Conservation (phyloP, 1,139 yeast genomes). For the Blastobotrys serpentis region DNA sequence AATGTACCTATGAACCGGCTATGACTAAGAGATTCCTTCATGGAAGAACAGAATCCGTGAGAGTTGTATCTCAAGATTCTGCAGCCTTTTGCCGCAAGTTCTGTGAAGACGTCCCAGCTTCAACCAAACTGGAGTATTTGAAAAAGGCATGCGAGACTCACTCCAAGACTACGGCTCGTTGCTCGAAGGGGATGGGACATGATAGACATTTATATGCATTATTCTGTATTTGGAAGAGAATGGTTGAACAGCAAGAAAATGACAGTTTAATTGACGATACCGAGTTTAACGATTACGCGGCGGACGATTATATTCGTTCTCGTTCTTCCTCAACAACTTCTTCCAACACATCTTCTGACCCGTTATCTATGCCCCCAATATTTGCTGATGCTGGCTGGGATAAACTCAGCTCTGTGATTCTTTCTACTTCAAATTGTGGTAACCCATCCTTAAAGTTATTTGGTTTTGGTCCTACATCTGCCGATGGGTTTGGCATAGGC, state of each 20-base stretch:
- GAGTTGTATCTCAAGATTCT: conserved; percentile 80
- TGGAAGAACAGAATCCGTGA: conserved; percentile 89
- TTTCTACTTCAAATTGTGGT: conserved; percentile 73
- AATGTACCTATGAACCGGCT: conserved; percentile 93
- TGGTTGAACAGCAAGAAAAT: conserved; percentile 41
- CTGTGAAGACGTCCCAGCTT: conserved; percentile 66
- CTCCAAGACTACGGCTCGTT: conserved; percentile 61
- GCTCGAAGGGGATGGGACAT: conserved; percentile 79
- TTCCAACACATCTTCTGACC: conserved; percentile 1
- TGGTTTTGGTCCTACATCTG: conserved; percentile 90
- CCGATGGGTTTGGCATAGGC: conserved; percentile 90
- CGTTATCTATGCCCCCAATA: conserved; percentile 8
- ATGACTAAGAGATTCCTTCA: conserved; percentile 87
- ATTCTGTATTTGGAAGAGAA: conserved; percentile 85
- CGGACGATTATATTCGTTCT: conserved; percentile 11
- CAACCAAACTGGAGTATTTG: conserved; percentile 60
- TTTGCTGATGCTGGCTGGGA: conserved; percentile 9
- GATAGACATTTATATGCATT: conserved; percentile 88
- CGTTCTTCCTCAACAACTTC: conserved; percentile 16
- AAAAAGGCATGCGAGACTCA: conserved; percentile 71
- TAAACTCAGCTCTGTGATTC: conserved; percentile 60
- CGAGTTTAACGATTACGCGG: conserved; percentile 6
- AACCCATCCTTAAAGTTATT: conserved; percentile 83
- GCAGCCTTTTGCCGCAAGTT: conserved; percentile 81
- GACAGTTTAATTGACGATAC: conserved; percentile 4